phyloP scores from a whole-genome alignment of 129 eudicot species.

The Artemisia annua region DNA sequence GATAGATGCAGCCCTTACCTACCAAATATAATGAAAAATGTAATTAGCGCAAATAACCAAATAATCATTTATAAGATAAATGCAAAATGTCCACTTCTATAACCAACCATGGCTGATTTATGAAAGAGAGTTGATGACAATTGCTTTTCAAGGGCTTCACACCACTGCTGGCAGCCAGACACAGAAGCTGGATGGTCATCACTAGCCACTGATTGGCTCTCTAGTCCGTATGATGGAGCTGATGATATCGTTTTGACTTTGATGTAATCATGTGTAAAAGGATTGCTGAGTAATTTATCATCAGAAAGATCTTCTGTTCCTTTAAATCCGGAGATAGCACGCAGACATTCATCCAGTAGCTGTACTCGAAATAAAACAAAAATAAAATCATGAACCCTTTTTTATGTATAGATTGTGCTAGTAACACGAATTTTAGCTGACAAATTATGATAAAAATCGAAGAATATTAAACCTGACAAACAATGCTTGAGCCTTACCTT shows the following conservation, averaged over 20 bases:
- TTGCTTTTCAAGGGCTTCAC: constrained; percentile 65
- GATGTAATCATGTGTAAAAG: constrained; percentile 79
- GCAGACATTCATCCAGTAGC: constrained; percentile 95
- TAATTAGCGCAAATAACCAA: constrained; percentile 17
- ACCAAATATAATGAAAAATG: constrained; percentile 16
- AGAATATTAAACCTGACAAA: neutral
- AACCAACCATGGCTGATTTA: constrained; percentile 83
- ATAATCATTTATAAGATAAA: neutral
- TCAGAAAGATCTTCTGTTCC: constrained; percentile 92
- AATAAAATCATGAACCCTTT: neutral
- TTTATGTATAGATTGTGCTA: constrained; percentile 1
- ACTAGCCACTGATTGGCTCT: constrained; percentile 24
- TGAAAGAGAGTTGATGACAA: constrained; percentile 59
- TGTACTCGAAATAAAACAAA: constrained; percentile 16
- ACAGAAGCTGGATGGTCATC: constrained; percentile 37
- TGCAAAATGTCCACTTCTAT: neutral
- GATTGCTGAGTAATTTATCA: constrained; percentile 67
- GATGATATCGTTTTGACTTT: constrained; percentile 87
- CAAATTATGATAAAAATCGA: neutral
- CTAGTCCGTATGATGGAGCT: constrained; percentile 74
- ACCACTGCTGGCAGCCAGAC: constrained; percentile 70
- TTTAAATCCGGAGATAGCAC: constrained; percentile 87
- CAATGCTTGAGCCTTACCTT: constrained; percentile 44
- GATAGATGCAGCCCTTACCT: constrained; percentile 95
- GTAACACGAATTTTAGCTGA: constrained; percentile 1